Evolutionary conservation across 305 asterid genomes (phyloP).

Genomic region (Solanum aculeatissimum): DNA sequence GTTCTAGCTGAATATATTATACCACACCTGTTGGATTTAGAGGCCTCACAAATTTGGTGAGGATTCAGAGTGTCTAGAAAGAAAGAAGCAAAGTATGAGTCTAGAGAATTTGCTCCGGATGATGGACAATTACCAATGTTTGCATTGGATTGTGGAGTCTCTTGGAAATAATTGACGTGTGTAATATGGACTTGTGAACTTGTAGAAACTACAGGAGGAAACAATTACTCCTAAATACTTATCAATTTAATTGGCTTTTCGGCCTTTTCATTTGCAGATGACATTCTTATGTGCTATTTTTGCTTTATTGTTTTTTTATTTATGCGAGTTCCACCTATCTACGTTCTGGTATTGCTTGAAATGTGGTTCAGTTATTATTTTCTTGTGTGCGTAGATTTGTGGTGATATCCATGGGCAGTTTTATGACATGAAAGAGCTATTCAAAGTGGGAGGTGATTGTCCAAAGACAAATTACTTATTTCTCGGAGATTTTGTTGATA

Average conservation of each 20-base stretch:
- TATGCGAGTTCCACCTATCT: background rate
- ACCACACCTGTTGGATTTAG: background rate
- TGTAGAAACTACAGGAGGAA: background rate
- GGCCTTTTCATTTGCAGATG: background rate
- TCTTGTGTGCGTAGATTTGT: slow-evolving; percentile 55
- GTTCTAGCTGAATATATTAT: background rate
- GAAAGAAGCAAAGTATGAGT: background rate
- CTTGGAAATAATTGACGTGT: background rate
- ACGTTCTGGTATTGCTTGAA: background rate
- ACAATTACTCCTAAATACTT: background rate
- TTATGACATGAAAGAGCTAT: slow-evolving; percentile 97
- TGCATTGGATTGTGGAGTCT: background rate
- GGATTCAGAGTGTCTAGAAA: background rate
- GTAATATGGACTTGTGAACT: background rate
- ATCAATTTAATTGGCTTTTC: background rate
- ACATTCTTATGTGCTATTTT: background rate
- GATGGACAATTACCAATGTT: background rate
- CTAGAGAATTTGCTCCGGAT: background rate
- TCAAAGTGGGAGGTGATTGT: slow-evolving; percentile 94
- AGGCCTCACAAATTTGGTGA: background rate
- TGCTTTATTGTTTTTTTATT: background rate
- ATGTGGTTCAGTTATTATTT: background rate
- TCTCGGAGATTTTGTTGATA: slow-evolving; percentile 97
- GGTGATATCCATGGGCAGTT: slow-evolving; percentile 99
- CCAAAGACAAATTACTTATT: slow-evolving; percentile 90